These are phyloP conservation scores for Phlyctochytrium bullatum DNA, from an alignment of 192 early-diverging fungal species.

Conservation along the genomic window DNA sequence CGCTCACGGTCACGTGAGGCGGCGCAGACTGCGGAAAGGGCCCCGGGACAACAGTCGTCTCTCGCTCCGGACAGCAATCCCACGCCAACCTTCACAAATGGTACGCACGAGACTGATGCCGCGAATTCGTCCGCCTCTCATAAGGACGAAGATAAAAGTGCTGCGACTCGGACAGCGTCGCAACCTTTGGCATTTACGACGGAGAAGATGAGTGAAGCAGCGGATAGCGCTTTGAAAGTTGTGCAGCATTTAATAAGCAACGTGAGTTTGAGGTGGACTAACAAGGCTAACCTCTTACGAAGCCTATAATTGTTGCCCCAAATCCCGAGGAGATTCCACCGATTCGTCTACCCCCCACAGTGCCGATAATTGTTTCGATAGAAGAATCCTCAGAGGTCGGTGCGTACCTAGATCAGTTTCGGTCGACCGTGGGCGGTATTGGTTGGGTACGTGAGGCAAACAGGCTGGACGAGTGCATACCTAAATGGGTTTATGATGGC, in stretches of 20 bases:
- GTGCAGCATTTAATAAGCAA: constrained; percentile 12
- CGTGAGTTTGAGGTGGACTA: too few relatives aligned
- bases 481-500: constrained; percentile 83
- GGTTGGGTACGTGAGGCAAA: constrained; percentile 27
- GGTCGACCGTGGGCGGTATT: constrained; percentile 56
- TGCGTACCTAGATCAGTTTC: constrained; percentile 68
- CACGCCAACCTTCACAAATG: too few relatives aligned
- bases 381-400: constrained; percentile 75
- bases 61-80: too few relatives aligned
- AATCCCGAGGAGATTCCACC: constrained; percentile 62
- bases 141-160: not conserved
- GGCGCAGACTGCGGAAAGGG: too few relatives aligned
- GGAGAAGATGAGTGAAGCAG: not conserved
- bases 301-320: constrained; percentile 17
- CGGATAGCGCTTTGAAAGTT: constrained; percentile 1
- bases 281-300: not conserved
- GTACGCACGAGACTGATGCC: too few relatives aligned
- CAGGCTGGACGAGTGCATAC: constrained; percentile 67
- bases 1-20: not conserved
- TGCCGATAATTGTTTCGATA: constrained; percentile 66
- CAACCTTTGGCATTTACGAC: not conserved
- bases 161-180: not conserved
- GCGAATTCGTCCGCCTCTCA: too few relatives aligned
- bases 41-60: too few relatives aligned
- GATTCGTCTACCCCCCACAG: constrained; percentile 59